Evolutionary conservation across 129 eudicot species (phyloP), one percentile per base, ranked within the genome.

Genomic region (Mikania micrantha): DNA sequence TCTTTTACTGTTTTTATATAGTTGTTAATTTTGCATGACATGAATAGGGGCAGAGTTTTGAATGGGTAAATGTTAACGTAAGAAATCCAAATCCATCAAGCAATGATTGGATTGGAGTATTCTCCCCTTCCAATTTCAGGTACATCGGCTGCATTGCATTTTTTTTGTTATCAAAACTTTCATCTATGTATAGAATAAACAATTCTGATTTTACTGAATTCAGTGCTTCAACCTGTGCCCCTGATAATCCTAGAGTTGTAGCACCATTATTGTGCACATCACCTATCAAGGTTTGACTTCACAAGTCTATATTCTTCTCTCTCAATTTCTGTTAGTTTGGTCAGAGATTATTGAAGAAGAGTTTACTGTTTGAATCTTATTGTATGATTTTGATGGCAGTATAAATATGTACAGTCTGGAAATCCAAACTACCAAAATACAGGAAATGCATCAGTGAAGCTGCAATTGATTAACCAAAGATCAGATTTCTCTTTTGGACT

Each of bases 111-210:
- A 77, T 92, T 76, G 96, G 96, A 19, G 98, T 92, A 59, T 92
- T 92, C 77, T 92, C 98, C 35, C 98, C 96, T 19, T 95, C 95
- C 6, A 85, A 85, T 77, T 88, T 88, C 80, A 92, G 95, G 98
- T 92, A 45, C 32, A 4, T 28, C 32, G 32, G 2, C 32, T 28
- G 32, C 32, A 4, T 28, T 28, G 32, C 2, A 1, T 28, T 28
- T 28, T 28, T 28, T 4, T 2, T 28, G 2, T 28, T 32, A 4
- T 27, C 7, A 15, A 10, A 48, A 20, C 11, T 62, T 38, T n/a
- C n/a, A n/a, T n/a, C n/a, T n/a, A 2, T 1, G 32, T 28, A 28
- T 4, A 28, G 4, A 28, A 28, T 1, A 28, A 28, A 28, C 32
- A n/a, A n/a, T 28, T 28, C 32, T 28, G 32, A 28, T n/a, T n/a